Evolutionary conservation across 2,329 filamentous ascomycete species (phyloP).

Genomic region (Geosmithia putterillii): DNA sequence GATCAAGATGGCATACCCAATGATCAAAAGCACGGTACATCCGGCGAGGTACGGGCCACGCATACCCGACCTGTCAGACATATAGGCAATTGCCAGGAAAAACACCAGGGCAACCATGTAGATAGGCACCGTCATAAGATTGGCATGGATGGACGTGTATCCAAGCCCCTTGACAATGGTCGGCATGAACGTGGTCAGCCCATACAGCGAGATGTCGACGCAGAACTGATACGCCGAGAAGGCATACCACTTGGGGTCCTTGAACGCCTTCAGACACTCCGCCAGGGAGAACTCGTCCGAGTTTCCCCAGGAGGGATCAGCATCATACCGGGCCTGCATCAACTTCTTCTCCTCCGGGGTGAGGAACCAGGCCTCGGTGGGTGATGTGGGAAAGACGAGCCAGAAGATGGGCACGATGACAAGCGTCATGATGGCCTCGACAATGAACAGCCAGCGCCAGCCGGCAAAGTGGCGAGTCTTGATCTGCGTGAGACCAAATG

Average conservation of each 20-base stretch:
- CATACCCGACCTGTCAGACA: slow-evolving; percentile 11
- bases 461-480: slow-evolving; percentile 16
- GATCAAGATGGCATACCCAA: slow-evolving; percentile 14
- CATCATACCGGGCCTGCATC: slow-evolving; percentile 7
- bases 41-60: slow-evolving; percentile 12
- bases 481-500: slow-evolving; percentile 23
- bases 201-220: slow-evolving; percentile 15
- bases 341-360: slow-evolving; percentile 9
- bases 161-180: slow-evolving; percentile 16
- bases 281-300: slow-evolving; percentile 7
- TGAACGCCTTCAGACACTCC: slow-evolving; percentile 8
- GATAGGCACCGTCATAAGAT: slow-evolving; percentile 18
- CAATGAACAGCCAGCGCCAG: slow-evolving; percentile 26
- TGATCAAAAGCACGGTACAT: slow-evolving; percentile 11
- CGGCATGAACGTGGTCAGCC: slow-evolving; percentile 17
- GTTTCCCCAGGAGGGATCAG: slow-evolving; percentile 4
- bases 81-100: slow-evolving; percentile 11
- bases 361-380: slow-evolving; percentile 13
- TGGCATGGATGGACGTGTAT: slow-evolving; percentile 15
- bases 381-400: slow-evolving; percentile 12
- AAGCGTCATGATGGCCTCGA: slow-evolving; percentile 26
- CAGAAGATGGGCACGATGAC: slow-evolving; percentile 16
- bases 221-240: slow-evolving; percentile 15
- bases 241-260: slow-evolving; percentile 17
- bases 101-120: slow-evolving; percentile 10